Conservation (phyloP, 768 basidiomycete species). For the Sistotremastrum niveocremeum region DNA sequence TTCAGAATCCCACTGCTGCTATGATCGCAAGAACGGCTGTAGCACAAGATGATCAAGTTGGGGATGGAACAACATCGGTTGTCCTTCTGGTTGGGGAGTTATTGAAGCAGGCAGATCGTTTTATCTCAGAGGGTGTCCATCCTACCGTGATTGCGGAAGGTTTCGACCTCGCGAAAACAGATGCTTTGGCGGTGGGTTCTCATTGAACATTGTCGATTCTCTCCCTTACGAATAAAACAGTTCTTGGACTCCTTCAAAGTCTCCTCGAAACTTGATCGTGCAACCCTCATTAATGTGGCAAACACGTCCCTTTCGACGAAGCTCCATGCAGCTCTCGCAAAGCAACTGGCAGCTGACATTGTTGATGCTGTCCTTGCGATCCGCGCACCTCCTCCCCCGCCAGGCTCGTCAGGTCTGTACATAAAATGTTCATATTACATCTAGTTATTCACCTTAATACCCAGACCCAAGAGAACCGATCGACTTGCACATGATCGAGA, state of each 20-base stretch:
- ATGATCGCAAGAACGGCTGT: slow-evolving; percentile 99
- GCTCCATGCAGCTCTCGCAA: slow-evolving; percentile 67
- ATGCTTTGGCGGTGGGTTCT: slow-evolving; percentile 61
- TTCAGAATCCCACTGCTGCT: slow-evolving; percentile 96
- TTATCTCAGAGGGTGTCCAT: slow-evolving; percentile 95
- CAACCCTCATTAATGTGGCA: slow-evolving; percentile 86
- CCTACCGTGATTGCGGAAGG: slow-evolving; percentile 92
- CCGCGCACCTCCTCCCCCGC: slow-evolving; percentile 44
- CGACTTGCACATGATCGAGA: slow-evolving; percentile 97
- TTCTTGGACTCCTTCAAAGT: slow-evolving; percentile 90
- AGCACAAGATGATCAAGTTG: slow-evolving; percentile 97
- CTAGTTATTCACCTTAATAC: slow-evolving; percentile 11
- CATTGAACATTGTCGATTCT: no score
- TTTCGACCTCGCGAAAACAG: slow-evolving; percentile 96
- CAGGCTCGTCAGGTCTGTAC: slow-evolving; percentile 33
- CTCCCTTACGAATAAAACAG: slow-evolving; percentile 28
- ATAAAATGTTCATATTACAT: neutral
- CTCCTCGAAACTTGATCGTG: slow-evolving; percentile 63
- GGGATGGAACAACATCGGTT: slow-evolving; percentile 96
- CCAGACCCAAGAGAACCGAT: slow-evolving; percentile 53
- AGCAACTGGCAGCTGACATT: slow-evolving; percentile 79
- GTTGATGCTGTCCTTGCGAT: slow-evolving; percentile 93
- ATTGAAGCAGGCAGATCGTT: slow-evolving; percentile 94
- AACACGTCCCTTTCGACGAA: slow-evolving; percentile 95
- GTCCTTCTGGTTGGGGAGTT: slow-evolving; percentile 92